Conservation (phyloP, 2,329 filamentous ascomycete species). For the Immersiporthe knoxdaviesiana region DNA sequence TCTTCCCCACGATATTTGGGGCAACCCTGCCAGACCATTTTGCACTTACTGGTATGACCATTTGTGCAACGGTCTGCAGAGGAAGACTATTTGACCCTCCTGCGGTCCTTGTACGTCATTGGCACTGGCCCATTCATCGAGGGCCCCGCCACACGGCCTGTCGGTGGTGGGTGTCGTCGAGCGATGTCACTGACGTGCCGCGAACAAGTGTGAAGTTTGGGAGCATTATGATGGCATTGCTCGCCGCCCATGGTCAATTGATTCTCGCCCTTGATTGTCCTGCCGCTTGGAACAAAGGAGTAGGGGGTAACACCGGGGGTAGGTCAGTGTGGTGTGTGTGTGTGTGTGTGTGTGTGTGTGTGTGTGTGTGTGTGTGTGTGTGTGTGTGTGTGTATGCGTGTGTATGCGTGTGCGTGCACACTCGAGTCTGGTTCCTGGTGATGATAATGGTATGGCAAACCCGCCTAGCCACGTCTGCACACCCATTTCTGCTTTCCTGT, state of each 20-base stretch:
- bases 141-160: background rate
- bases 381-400: no score
- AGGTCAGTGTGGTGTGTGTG: no score
- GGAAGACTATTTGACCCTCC: background rate
- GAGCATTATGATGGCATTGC: background rate
- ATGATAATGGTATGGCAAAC: background rate
- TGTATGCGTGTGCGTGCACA: background rate
- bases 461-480: slow-evolving; percentile 5
- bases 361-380: no score
- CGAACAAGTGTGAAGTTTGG: background rate
- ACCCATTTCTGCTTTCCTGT: background rate
- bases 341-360: no score
- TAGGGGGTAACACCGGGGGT: background rate
- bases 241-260: background rate
- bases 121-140: background rate
- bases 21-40: background rate
- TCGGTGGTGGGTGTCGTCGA: background rate
- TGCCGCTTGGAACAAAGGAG: background rate
- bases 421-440: background rate
- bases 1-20: slow-evolving; percentile 12
- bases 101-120: background rate
- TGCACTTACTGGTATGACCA: background rate
- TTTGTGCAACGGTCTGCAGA: background rate
- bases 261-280: background rate
- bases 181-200: slow-evolving; percentile 1